Evolutionary conservation across 768 basidiomycete species (phyloP).

Genomic region (Leccinum broughii): DNA sequence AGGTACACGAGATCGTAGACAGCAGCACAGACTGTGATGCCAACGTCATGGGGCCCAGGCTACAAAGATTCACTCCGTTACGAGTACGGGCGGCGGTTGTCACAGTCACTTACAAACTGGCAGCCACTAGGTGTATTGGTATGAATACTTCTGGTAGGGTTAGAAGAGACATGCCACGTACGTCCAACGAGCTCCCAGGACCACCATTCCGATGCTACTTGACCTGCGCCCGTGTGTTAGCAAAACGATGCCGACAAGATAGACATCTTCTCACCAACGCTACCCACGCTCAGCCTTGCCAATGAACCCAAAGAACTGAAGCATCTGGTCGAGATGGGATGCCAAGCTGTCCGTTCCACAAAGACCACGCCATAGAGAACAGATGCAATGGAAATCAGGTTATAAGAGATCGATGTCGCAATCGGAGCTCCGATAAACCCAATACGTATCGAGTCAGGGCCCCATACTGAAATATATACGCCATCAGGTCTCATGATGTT

Average conservation of each 20-base stretch:
- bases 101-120: slow-evolving; percentile 45
- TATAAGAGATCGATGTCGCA: slow-evolving; percentile 85
- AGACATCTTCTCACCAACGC: slow-evolving; percentile 52
- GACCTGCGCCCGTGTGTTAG: slow-evolving; percentile 40
- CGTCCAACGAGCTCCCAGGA: slow-evolving; percentile 85
- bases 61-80: slow-evolving; percentile 33
- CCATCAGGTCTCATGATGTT: slow-evolving; percentile 44
- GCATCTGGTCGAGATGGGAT: slow-evolving; percentile 65
- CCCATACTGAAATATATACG: slow-evolving; percentile 70
- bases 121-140: slow-evolving; percentile 41
- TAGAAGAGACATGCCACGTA: slow-evolving; percentile 13
- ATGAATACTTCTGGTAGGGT: background rate
- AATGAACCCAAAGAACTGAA: slow-evolving; percentile 70
- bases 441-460: slow-evolving; percentile 73
- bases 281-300: slow-evolving; percentile 75
- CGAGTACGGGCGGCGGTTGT: background rate
- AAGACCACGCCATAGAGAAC: slow-evolving; percentile 63
- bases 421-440: slow-evolving; percentile 94
- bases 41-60: slow-evolving; percentile 76
- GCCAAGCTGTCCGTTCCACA: slow-evolving; percentile 78
- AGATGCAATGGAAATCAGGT: slow-evolving; percentile 66
- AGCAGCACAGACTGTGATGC: slow-evolving; percentile 88
- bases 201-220: slow-evolving; percentile 94
- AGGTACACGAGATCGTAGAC: slow-evolving; percentile 71
- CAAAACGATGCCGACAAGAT: background rate